Percentiles rank a stretch among this genome's conserved stretches.
Evolutionary conservation across 2,329 filamentous ascomycete species (phyloP).

Genomic region (Sclerotinia nivalis): DNA sequence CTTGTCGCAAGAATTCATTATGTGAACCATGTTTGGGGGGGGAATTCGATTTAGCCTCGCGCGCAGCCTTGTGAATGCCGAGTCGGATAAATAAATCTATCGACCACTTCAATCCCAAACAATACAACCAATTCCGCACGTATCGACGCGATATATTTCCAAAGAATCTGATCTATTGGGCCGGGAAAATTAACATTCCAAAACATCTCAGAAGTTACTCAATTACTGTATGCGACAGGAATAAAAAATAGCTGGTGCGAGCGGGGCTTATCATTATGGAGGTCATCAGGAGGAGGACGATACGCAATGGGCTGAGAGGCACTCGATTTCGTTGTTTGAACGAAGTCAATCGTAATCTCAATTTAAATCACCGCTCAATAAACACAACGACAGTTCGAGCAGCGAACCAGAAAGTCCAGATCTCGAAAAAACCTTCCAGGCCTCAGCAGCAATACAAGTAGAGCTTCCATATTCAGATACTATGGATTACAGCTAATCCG

Average conservation of each 20-base stretch:
- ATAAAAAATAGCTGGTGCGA: background rate
- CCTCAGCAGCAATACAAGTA: slow-evolving; percentile 20
- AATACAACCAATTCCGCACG: background rate
- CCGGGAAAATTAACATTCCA: background rate
- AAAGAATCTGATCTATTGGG: background rate
- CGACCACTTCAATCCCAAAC: background rate
- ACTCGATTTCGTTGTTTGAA: slow-evolving; percentile 1
- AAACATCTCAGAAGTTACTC: background rate
- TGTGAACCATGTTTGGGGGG: background rate
- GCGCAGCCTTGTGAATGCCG: slow-evolving; percentile 13
- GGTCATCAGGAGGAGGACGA: slow-evolving; percentile 8
- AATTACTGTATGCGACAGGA: background rate
- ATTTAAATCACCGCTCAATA: background rate
- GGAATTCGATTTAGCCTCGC: slow-evolving; percentile 5
- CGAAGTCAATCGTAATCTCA: background rate
- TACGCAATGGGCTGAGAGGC: background rate
- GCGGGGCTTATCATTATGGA: slow-evolving; percentile 11
- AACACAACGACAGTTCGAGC: slow-evolving; percentile 16
- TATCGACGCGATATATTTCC: background rate
- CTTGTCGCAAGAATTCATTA: background rate
- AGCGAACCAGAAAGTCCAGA: background rate
- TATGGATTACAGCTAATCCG: background rate
- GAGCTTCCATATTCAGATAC: background rate
- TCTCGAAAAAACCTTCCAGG: background rate
- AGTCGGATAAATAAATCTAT: slow-evolving; percentile 11